phyloP scores from a whole-genome alignment of 2,329 filamentous ascomycete species.

The Colletotrichum filicis region DNA sequence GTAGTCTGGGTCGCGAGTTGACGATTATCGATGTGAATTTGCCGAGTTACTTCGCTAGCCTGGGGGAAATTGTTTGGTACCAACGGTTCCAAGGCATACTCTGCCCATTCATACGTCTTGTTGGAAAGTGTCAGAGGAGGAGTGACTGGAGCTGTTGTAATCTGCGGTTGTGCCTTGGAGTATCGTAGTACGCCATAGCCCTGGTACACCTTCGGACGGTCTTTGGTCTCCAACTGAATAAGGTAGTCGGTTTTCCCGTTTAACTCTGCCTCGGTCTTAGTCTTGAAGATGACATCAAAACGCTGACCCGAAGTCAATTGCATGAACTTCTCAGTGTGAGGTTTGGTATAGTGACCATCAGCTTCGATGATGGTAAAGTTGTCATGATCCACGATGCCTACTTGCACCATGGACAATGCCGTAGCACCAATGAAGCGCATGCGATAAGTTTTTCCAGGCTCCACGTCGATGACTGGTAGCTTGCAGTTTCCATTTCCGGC shows the following conservation, averaged over 20 bases:
- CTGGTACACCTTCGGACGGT: slow-evolving; percentile 55
- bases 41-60: slow-evolving; percentile 60
- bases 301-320: slow-evolving; percentile 69
- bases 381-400: slow-evolving; percentile 67
- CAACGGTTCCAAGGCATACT: slow-evolving; percentile 56
- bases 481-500: slow-evolving; percentile 46
- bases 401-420: slow-evolving; percentile 62
- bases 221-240: slow-evolving; percentile 61
- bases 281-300: slow-evolving; percentile 66
- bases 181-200: slow-evolving; percentile 63
- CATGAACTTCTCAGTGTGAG: slow-evolving; percentile 57
- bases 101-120: slow-evolving; percentile 51
- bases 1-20: slow-evolving; percentile 4
- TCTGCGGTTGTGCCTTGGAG: slow-evolving; percentile 21
- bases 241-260: slow-evolving; percentile 48
- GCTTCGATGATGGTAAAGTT: slow-evolving; percentile 69
- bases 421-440: slow-evolving; percentile 69
- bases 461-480: slow-evolving; percentile 65
- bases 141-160: slow-evolving; percentile 25
- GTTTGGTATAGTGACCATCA: slow-evolving; percentile 66
- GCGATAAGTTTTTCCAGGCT: slow-evolving; percentile 70
- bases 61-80: slow-evolving; percentile 48
- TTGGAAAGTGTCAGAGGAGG: slow-evolving; percentile 46
- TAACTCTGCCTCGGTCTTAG: slow-evolving; percentile 61
- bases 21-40: slow-evolving; percentile 53